Evolutionary conservation across 2,329 filamentous ascomycete genomes (phyloP).

Genomic region (Elsinoe ampelina): DNA sequence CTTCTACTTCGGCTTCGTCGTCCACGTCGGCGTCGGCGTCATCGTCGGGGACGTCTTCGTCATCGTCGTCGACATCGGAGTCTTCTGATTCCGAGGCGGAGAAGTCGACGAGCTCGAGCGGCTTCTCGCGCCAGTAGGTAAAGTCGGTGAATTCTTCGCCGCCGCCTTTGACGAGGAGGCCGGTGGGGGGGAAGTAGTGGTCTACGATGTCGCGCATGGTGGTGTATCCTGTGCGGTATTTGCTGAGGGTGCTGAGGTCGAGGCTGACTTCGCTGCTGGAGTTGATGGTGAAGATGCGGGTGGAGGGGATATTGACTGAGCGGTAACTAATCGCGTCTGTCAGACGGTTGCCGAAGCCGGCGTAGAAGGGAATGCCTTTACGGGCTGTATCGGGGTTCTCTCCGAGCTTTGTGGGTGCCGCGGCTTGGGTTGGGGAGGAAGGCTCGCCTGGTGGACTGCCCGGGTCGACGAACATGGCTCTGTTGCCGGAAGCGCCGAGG

Average conservation of each 20-base stretch:
- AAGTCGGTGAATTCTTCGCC: conserved; percentile 97
- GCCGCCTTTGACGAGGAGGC: conserved; percentile 74
- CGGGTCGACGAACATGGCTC: conserved; percentile 11
- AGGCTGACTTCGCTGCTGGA: conserved; percentile 91
- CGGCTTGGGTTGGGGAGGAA: neutral
- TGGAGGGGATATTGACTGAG: conserved; percentile 88
- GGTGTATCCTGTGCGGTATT: conserved; percentile 92
- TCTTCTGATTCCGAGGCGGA: conserved; percentile 65
- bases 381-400: conserved; percentile 18
- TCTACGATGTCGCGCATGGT: conserved; percentile 96
- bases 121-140: conserved; percentile 84
- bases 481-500: conserved; percentile 27
- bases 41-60: conserved; percentile 13
- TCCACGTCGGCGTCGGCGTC: conserved; percentile 2
- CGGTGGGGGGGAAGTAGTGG: conserved; percentile 93
- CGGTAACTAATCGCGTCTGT: conserved; percentile 95
- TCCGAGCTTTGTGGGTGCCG: neutral
- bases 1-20: neutral
- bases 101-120: conserved; percentile 79
- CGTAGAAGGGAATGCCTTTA: conserved; percentile 66
- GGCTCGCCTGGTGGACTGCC: neutral
- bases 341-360: conserved; percentile 90
- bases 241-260: conserved; percentile 82
- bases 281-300: conserved; percentile 96
- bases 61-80: conserved; percentile 28